Base-by-base conservation (phyloP, 2,329 filamentous ascomycete species). In the Fusarium mexicanum region DNA sequence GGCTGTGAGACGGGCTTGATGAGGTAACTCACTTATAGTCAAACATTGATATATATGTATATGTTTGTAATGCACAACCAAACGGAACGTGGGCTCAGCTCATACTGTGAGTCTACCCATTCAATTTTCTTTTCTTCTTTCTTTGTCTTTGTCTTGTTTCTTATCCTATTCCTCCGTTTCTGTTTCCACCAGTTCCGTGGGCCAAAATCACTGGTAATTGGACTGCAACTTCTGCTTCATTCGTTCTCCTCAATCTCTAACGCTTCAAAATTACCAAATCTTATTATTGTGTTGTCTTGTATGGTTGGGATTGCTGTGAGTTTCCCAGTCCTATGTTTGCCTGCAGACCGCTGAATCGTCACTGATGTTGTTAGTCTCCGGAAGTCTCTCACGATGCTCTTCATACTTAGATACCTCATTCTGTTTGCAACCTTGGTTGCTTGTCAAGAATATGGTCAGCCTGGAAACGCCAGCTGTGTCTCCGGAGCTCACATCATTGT, bases 401-500 rank as follows among this genome's bases (percentile, higher is more conserved):
- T 55, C 22, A 47, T 70, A 26, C 7, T 76, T 4, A 53, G 20
- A 12, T 8, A 41, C 14, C 1, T 71, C 3, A 31, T 67, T 3
- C 35, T 76, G 0, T 26, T 77, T 9, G 22, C 38, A 4, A 11
- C 48, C 6, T 13, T 74, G 4, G 64, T 46, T 14, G 12, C 58
- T 5, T 60, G 68, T 7, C 43, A 47, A 18, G 40, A 26, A 16
- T 38, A 48, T 22, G 26, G 31, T 1, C n/a, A n/a, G 17, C 24
- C 55, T 3, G 20, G 9, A 12, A 51, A 54, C 37, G n/a, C 37
- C 13, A 48, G 37, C 11, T 78, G 72, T 16, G 43, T 58, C 20
- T 61, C 69, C 3, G 75, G 73, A 5, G 69, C 67, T n/a, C 75
- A 77, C 33, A 65, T 78, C 40, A 60, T 78, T 31, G 70, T 73